phyloP scores from a whole-genome alignment of 352 stramenopile genomes.

The Globisporangium alternatum region DNA sequence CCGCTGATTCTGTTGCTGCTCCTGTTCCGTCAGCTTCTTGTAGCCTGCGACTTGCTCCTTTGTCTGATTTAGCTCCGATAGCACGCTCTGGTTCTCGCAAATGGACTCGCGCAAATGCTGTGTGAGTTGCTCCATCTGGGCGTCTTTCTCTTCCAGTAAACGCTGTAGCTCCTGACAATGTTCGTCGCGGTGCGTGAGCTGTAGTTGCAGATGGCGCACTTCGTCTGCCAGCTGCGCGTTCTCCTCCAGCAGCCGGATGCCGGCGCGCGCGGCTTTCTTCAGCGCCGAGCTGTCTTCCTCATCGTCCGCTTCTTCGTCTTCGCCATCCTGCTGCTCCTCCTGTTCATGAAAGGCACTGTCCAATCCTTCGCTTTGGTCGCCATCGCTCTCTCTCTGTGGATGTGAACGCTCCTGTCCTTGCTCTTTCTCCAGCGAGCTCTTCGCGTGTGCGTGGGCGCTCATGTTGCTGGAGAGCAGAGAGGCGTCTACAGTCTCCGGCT shows the following conservation, averaged over 20 bases:
- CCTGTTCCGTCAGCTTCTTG: constrained; percentile 20
- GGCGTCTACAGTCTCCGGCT: background rate
- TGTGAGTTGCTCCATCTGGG: constrained; percentile 31
- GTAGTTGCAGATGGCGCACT: constrained; percentile 41
- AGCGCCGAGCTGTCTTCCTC: constrained; percentile 42
- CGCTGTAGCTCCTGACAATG: constrained; percentile 38
- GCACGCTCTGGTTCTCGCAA: constrained; percentile 45
- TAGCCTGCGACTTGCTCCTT: constrained; percentile 32
- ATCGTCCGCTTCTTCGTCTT: constrained; percentile 8
- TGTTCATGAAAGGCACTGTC: background rate
- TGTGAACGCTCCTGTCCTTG: background rate
- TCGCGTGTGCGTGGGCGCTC: background rate
- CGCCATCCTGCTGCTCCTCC: background rate
- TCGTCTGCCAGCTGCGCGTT: constrained; percentile 68
- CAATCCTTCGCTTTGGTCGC: background rate
- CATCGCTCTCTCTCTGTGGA: background rate
- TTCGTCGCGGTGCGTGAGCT: constrained; percentile 28
- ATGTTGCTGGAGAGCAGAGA: background rate
- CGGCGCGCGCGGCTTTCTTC: constrained; percentile 53
- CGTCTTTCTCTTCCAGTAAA: constrained; percentile 41
- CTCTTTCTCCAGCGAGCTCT: background rate
- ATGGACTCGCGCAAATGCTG: constrained; percentile 55
- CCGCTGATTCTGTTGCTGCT: constrained; percentile 13
- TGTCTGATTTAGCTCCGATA: constrained; percentile 39
- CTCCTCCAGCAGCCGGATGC: constrained; percentile 67